phyloP scores from a whole-genome alignment of 257 asterid genomes.

The Nicotiana tomentosiformis region DNA sequence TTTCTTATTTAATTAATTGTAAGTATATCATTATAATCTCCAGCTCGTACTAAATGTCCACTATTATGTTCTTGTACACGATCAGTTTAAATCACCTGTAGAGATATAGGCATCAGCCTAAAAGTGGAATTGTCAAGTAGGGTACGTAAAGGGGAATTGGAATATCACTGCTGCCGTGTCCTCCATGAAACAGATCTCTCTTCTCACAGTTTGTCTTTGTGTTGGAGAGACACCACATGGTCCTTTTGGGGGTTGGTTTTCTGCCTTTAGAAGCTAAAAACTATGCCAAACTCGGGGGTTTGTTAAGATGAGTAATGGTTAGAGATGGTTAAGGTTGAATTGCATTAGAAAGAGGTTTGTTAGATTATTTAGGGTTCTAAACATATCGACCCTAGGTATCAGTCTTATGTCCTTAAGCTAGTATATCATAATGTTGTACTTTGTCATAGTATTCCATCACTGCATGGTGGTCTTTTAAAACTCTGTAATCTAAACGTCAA shows the following conservation, averaged over 20 bases:
- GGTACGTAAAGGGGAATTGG: background rate
- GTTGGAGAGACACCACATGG: background rate
- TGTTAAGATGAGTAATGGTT: background rate
- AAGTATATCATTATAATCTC: background rate
- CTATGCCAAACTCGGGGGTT: background rate
- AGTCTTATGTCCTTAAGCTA: background rate
- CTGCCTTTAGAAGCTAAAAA: background rate
- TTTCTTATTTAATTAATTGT: background rate
- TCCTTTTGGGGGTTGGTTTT: background rate
- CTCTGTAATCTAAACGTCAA: background rate
- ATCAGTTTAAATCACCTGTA: background rate
- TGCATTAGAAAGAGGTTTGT: background rate
- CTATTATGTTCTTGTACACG: background rate
- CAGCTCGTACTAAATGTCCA: background rate
- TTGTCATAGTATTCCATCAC: background rate
- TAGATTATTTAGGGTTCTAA: background rate
- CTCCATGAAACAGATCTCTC: background rate
- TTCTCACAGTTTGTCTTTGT: background rate
- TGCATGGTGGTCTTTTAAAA: background rate
- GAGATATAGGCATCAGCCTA: background rate
- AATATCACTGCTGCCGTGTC: background rate
- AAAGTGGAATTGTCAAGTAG: background rate
- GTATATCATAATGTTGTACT: background rate
- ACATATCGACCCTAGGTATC: background rate
- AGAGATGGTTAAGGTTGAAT: background rate